Base-by-base conservation (phyloP, 352 stramenopile species). In the Pythium sp. region DNA sequence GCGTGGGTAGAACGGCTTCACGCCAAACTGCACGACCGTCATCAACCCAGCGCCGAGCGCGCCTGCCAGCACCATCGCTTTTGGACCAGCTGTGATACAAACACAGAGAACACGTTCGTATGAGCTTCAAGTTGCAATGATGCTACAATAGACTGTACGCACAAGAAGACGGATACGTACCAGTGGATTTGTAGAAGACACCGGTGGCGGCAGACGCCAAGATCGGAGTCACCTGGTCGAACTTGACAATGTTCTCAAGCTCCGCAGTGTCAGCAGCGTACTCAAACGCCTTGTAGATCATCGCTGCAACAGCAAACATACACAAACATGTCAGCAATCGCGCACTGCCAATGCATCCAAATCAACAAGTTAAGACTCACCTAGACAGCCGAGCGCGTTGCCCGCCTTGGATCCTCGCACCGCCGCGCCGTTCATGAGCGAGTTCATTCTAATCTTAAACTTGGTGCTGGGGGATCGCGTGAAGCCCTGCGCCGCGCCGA, bases 401-500 rank as follows among this genome's bases (percentile, higher is more conserved):
- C 89, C 89, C 8, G 86, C 84, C 72, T 93, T 94, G 63, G 89
- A 96, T 28, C 89, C 89, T 8, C 87, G 87, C 55, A 90, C 76
- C 4, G 84, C 85, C 9, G 87, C 87, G 43, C 85, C 86, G 71
- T 96, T 96, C 77, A 96, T 90, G n/a, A 96, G 72, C 69, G 84
- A 83, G 67, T 96, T 96, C 82, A 96, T 91, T 65, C 87, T 73
- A 58, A 96, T 94, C 70, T 94, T 94, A 74, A 96, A 91, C 77
- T 94, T 96, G 59, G 83, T 79, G 73, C 82, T 93, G 14, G 89
- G 89, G 26, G 86, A 91, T 58, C 82, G 82, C 32, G 75, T 46
- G 41, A 94, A 91, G 62, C 89, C 89, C 61, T 86, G 79, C 51
- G 81, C 59, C 4, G 86, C 87, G 60, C 89, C 89, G 54, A 84